Conservation (phyloP, 2,329 filamentous ascomycete species). For the Claviceps capensis region DNA sequence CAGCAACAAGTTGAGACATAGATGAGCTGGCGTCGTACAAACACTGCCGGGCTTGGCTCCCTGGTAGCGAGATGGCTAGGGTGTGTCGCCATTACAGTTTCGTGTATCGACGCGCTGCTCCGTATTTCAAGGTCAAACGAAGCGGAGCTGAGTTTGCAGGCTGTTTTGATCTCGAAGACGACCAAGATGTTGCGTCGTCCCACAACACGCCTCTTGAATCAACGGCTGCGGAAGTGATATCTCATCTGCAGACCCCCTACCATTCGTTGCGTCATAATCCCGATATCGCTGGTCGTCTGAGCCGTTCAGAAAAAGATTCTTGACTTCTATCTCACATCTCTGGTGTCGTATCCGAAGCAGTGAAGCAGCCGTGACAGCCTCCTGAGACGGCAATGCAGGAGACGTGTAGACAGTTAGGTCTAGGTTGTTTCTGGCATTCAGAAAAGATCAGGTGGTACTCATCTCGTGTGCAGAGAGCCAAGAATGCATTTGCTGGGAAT, state of each 20-base stretch:
- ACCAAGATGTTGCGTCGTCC: neutral
- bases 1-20: conserved; percentile 2
- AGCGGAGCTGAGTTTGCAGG: neutral
- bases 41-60: neutral
- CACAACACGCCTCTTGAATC: neutral
- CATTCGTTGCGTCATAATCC: neutral
- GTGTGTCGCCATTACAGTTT: neutral
- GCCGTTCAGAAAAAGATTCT: neutral
- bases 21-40: conserved; percentile 4
- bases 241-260: too few species aligned
- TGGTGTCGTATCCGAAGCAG: too few species aligned
- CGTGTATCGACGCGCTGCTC: neutral
- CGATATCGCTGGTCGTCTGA: neutral
- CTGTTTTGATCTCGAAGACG: neutral
- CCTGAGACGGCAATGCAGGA: neutral
- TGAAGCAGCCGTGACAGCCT: neutral
- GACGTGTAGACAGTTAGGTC: neutral
- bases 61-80: conserved; percentile 2
- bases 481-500: neutral
- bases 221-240: neutral
- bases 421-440: conserved; percentile 1
- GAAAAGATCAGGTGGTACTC: conserved; percentile 3
- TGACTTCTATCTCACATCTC: neutral
- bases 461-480: conserved; percentile 2
- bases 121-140: neutral